Evolutionary conservation across 2,329 filamentous ascomycete genomes (phyloP).

Genomic region (Macroventuria anomochaeta): DNA sequence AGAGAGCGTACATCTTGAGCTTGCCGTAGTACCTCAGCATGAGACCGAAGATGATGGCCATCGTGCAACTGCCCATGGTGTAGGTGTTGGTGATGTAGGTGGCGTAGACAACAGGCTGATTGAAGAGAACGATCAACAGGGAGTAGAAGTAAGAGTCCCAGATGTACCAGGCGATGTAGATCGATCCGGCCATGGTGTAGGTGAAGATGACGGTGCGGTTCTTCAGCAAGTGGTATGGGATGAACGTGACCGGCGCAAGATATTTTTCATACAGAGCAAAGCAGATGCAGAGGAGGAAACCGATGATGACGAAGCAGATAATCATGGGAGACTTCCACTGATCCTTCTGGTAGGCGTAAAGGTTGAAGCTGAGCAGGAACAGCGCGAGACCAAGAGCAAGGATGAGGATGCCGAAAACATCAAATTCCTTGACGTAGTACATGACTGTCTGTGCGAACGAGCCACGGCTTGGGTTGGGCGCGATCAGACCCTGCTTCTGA

Average conservation of each 20-base stretch:
- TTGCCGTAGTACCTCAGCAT: slow-evolving; percentile 39
- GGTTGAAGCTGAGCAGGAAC: slow-evolving; percentile 72
- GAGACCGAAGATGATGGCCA: slow-evolving; percentile 39
- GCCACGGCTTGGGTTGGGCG: slow-evolving; percentile 55
- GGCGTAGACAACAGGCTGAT: slow-evolving; percentile 41
- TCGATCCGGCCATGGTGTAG: slow-evolving; percentile 55
- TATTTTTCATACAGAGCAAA: slow-evolving; percentile 53
- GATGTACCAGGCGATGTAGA: slow-evolving; percentile 45
- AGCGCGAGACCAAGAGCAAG: slow-evolving; percentile 67
- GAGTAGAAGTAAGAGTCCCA: slow-evolving; percentile 54
- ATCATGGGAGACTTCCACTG: slow-evolving; percentile 49
- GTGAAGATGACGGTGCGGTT: slow-evolving; percentile 62
- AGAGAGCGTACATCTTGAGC: slow-evolving; percentile 39
- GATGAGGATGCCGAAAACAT: slow-evolving; percentile 67
- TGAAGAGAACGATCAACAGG: slow-evolving; percentile 50
- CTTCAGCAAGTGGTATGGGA: slow-evolving; percentile 56
- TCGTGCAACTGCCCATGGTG: slow-evolving; percentile 47
- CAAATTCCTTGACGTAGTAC: slow-evolving; percentile 68
- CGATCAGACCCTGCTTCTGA: slow-evolving; percentile 59
- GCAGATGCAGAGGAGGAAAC: slow-evolving; percentile 43
- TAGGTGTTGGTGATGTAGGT: slow-evolving; percentile 52
- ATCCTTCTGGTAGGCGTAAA: slow-evolving; percentile 50
- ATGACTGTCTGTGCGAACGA: slow-evolving; percentile 55
- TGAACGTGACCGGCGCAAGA: slow-evolving; percentile 50
- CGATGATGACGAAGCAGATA: slow-evolving; percentile 52